Evolutionary conservation across 306 rosid genomes (phyloP).

Genomic region (Malus sieversii): DNA sequence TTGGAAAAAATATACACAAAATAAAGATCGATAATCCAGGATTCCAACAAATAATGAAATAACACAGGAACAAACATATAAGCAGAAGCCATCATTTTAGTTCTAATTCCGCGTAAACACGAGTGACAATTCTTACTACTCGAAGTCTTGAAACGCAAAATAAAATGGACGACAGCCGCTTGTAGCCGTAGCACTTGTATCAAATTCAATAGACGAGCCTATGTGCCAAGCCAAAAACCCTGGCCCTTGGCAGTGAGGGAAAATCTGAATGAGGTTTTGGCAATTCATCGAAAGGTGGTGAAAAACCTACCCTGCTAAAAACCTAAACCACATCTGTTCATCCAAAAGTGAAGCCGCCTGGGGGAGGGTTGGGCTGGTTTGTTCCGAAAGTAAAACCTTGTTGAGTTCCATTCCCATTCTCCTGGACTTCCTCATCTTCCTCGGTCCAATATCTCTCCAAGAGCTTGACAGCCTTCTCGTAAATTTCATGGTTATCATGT

Average conservation of each 20-base stretch:
- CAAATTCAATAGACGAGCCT: conserved; percentile 25
- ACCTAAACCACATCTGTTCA: conserved; percentile 7
- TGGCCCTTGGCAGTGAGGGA: conserved; percentile 28
- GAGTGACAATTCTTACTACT: background rate
- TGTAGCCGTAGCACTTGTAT: background rate
- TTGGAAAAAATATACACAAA: too few species aligned
- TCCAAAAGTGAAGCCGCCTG: conserved; percentile 55
- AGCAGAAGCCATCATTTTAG: background rate
- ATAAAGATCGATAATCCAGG: background rate
- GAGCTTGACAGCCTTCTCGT: conserved; percentile 64
- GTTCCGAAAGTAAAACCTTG: conserved; percentile 36
- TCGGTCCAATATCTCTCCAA: conserved; percentile 69
- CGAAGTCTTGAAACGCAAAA: background rate
- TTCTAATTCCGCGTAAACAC: background rate
- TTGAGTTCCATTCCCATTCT: conserved; percentile 37
- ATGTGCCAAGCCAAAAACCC: conserved; percentile 38
- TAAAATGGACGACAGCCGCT: background rate
- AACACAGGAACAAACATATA: background rate
- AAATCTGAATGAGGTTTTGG: background rate
- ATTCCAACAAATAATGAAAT: background rate
- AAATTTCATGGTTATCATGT: conserved; percentile 56
- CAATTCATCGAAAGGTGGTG: background rate
- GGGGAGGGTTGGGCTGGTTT: conserved; percentile 42
- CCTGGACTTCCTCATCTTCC: conserved; percentile 51
- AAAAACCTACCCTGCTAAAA: conserved; percentile 14